Evolutionary conservation across 1,284 basidiomycete species (phyloP), one percentile per base, ranked within the genome.

Genomic region (Heterobasidion irregulare): DNA sequence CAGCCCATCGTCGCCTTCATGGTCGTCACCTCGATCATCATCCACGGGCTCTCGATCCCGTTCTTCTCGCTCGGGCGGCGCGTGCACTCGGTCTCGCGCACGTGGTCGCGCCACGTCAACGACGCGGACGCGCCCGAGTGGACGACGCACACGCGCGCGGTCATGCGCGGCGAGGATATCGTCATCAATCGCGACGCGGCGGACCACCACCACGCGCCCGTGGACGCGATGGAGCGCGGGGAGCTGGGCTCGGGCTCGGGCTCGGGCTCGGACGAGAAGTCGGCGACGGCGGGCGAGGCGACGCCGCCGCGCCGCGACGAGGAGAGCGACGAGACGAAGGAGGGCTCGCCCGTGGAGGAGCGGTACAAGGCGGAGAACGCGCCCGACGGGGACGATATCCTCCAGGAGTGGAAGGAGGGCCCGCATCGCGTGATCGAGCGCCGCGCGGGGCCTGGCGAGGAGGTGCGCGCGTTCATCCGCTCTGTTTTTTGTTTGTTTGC

Each of bases 1-100:
- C 89, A 94, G 65, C 94, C 95, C 0, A 88, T 98, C 57, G 89
- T 93, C 9, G 84, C 89, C 0, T 96, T 96, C 70, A 85, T 97
- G 78, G 94, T 98, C 2, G 77, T 98, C 1, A 85, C 83, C 61
- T 95, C 92, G 0, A 89, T 96, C 57, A 76, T 86, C 15, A 83
- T 89, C 33, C 92, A 98, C 65, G 94, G 94, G 7, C 76, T 98
- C 6, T 94, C 92, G 18, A 96, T 98, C 61, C 93, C 94, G 0
- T 89, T 89, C 69, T 94, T 97, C 75, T 92, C 92, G 32, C 82
- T 97, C 34, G 88, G 93, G 12, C 79, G 90, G 34, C 84, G 92
- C 35, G 92, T 97, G 7, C 92, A 94, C 68, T 85, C 89, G 13
- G 89, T 94, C 56, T 89, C 90, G 7, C 79, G 90, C 57, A 94